These are phyloP conservation scores for Globisporangium nodosum DNA, from an alignment of 352 stramenopile genomes.

Conservation along the genomic window DNA sequence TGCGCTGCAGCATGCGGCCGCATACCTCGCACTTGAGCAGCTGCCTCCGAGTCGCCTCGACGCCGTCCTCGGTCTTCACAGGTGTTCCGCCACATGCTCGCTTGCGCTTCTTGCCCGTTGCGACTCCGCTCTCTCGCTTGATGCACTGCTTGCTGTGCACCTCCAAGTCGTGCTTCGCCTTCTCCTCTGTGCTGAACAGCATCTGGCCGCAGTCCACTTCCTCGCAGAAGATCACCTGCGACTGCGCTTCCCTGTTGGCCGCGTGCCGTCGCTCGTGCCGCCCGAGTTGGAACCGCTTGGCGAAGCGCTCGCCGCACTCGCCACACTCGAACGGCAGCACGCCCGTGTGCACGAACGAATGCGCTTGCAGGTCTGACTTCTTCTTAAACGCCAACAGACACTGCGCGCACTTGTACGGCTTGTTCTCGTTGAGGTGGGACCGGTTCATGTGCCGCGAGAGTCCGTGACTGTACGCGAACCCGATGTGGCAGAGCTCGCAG, in stretches of 20 bases:
- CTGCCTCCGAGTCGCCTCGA: conserved; percentile 2
- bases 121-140: not conserved
- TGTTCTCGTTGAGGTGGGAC: conserved; percentile 44
- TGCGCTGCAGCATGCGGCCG: conserved; percentile 36
- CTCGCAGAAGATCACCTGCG: conserved; percentile 47
- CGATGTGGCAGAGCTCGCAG: conserved; percentile 47
- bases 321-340: conserved; percentile 66
- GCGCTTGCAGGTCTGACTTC: conserved; percentile 68
- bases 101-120: conserved; percentile 10
- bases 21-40: conserved; percentile 50
- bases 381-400: conserved; percentile 78
- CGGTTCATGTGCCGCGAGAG: conserved; percentile 45
- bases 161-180: conserved; percentile 30
- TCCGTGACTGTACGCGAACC: conserved; percentile 68
- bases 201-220: conserved; percentile 41
- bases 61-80: not conserved
- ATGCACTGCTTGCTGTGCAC: conserved; percentile 15
- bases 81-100: not conserved
- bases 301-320: conserved; percentile 49
- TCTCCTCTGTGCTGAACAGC: conserved; percentile 43
- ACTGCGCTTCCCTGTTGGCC: conserved; percentile 18
- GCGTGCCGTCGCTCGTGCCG: conserved; percentile 43
- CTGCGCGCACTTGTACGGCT: conserved; percentile 49
- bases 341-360: conserved; percentile 74
- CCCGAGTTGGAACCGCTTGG: conserved; percentile 53